Conservation (phyloP, 768 basidiomycete species). For the Sporobolomyces roseus region DNA sequence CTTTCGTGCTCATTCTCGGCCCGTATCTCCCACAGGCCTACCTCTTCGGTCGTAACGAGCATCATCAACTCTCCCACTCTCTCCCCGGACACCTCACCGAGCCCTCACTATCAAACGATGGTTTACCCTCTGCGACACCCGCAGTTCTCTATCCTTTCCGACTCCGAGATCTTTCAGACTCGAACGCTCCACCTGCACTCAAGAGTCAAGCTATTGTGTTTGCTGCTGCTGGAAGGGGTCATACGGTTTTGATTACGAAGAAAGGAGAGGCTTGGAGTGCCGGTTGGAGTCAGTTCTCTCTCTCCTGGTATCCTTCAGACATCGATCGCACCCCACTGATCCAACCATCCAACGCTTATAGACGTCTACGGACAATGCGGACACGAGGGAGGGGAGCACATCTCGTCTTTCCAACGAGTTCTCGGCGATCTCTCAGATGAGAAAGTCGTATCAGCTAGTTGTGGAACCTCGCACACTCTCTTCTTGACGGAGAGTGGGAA, state of each 20-base stretch:
- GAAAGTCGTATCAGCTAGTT: slow-evolving; percentile 66
- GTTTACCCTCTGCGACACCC: slow-evolving; percentile 17
- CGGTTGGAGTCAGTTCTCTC: slow-evolving; percentile 56
- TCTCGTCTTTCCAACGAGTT: slow-evolving; percentile 64
- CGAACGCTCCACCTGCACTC: slow-evolving; percentile 57
- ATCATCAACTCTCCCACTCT: slow-evolving; percentile 36
- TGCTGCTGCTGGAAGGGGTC: slow-evolving; percentile 77
- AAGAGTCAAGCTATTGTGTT: slow-evolving; percentile 61
- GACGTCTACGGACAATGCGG: slow-evolving; percentile 59
- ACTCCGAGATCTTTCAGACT: slow-evolving; percentile 60
- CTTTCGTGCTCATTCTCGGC: no score
- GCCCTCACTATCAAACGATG: slow-evolving; percentile 16
- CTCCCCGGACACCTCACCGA: slow-evolving; percentile 15
- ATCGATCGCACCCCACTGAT: background rate
- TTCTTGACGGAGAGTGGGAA: slow-evolving; percentile 68
- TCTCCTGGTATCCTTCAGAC: no score
- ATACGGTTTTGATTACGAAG: slow-evolving; percentile 75
- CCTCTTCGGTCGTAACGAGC: slow-evolving; percentile 78
- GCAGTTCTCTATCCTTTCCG: slow-evolving; percentile 63
- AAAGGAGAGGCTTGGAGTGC: slow-evolving; percentile 78
- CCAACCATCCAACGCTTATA: no score
- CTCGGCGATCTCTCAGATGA: slow-evolving; percentile 59
- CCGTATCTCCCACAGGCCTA: slow-evolving; percentile 64
- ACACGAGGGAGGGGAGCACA: slow-evolving; percentile 61
- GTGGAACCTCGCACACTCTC: slow-evolving; percentile 78